Evolutionary conservation across 2,329 filamentous ascomycete species (phyloP), one percentile per base, ranked within the genome.

Genomic region (Claviceps sp.): DNA sequence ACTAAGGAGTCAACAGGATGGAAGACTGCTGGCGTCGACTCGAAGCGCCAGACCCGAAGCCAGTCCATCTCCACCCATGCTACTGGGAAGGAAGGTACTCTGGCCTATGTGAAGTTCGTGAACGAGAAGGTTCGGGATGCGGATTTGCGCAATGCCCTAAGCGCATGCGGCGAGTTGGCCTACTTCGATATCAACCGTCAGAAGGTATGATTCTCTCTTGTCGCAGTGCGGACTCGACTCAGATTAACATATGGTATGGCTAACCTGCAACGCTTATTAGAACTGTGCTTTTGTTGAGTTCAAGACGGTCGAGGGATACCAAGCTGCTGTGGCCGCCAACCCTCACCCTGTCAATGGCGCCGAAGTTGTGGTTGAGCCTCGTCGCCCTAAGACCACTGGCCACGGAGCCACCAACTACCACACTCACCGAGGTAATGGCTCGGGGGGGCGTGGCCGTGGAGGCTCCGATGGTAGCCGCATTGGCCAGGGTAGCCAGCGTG

Each of bases 281-380:
- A 96, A 93, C 77, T 96, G 89, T 64, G 93, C 93, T 26, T 97
- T 97, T 65, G 88, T 96, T 55, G 93, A 98, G 68, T 98, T 93
- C 69, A 85, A 83, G 64, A 86, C 84, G 47, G 66, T 81, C 22
- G 82, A 89, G 52, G 88, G 82, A 47, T 96, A 95, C 71, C 79
- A 88, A 67, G 85, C 86, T 56, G 93, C 93, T 44, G 77, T 88
- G 40, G 79, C 79, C 55, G 85, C 84, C 60, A 97, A 94, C 72
- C 91, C 91, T 38, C 88, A 95, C 71, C 78, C 79, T 45, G 80
- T 98, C 57, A 87, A 85, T 61, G 85, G 82, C 59, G 85, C 95
- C 68, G 83, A 81, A 62, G 85, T 98, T 61, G 76, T 81, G 56
- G 86, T 98, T 52, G 93, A 97, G 72, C 87, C 91, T 66, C 89